These are phyloP conservation scores for Penicillium ochrochloron DNA, from an alignment of 495 filamentous ascomycete species.

Conservation along the genomic window DNA sequence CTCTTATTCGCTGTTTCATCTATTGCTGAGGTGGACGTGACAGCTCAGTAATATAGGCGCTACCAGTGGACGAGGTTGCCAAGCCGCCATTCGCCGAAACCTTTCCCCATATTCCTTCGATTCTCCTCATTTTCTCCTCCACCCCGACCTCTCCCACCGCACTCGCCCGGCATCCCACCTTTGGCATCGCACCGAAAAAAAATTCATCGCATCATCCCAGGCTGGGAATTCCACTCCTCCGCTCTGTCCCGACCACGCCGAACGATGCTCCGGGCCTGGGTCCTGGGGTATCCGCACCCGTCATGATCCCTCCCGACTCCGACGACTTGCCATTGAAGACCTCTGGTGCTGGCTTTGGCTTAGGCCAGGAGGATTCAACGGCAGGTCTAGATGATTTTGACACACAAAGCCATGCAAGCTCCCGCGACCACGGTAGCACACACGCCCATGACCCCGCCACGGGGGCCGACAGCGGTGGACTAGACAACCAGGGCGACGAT, in stretches of 20 bases:
- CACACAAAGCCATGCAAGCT: conserved; percentile 50
- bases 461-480: conserved; percentile 28
- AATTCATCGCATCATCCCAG: neutral
- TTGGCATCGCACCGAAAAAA: neutral
- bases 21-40: neutral
- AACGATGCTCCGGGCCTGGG: conserved; percentile 47
- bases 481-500: conserved; percentile 33
- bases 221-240: conserved; percentile 13
- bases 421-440: conserved; percentile 45
- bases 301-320: conserved; percentile 50
- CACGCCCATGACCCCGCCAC: conserved; percentile 33
- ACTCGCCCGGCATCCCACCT: conserved; percentile 8
- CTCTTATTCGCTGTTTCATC: conserved; percentile 11
- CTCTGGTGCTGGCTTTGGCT: conserved; percentile 32
- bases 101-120: conserved; percentile 44
- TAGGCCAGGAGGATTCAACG: conserved; percentile 38
- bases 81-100: conserved; percentile 41
- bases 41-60: conserved; percentile 23
- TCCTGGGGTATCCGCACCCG: conserved; percentile 50
- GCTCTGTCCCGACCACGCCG: conserved; percentile 22
- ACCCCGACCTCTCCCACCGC: conserved; percentile 15
- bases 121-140: conserved; percentile 29
- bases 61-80: conserved; percentile 35
- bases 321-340: conserved; percentile 44
- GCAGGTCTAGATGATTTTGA: conserved; percentile 46